Conservation (phyloP, 371 early-diverging fungal genomes). For the Zopfochytrium polystomum region DNA sequence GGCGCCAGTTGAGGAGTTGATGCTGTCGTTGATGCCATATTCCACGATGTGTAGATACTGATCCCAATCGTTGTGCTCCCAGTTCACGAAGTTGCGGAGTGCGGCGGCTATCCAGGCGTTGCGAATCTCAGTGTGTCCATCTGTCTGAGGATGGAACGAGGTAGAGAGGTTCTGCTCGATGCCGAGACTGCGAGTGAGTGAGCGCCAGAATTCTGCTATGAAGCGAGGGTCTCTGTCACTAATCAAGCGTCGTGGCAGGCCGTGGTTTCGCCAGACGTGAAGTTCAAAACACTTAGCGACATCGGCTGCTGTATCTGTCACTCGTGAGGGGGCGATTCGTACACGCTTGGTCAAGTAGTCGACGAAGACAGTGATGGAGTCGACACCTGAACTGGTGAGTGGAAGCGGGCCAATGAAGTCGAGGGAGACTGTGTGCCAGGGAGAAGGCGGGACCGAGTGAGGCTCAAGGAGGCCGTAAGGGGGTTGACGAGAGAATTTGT, state of each 20-base stretch:
- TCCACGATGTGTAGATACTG: conserved; percentile 21
- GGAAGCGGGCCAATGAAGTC: background rate
- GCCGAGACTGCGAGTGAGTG: conserved; percentile 16
- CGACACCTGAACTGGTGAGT: background rate
- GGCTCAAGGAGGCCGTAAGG: background rate
- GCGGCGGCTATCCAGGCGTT: conserved; percentile 15
- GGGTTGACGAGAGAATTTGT: background rate
- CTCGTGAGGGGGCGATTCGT: conserved; percentile 39
- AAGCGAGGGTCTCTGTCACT: background rate
- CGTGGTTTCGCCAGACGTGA: background rate
- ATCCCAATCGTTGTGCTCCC: conserved; percentile 23
- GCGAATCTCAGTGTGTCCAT: conserved; percentile 51
- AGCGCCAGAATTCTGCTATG: background rate
- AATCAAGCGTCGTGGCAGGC: background rate
- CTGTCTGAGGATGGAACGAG: conserved; percentile 50
- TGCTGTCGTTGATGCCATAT: conserved; percentile 28
- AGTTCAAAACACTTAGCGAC: background rate
- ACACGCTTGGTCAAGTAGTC: conserved; percentile 39
- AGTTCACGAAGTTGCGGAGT: conserved; percentile 12
- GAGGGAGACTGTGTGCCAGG: background rate
- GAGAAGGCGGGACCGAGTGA: background rate
- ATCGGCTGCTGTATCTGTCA: background rate
- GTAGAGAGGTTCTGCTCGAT: conserved; percentile 41
- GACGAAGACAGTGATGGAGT: background rate
- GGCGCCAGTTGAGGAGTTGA: conserved; percentile 22